Conservation (phyloP, 192 early-diverging fungal species). For the Obelidium mucronatum region DNA sequence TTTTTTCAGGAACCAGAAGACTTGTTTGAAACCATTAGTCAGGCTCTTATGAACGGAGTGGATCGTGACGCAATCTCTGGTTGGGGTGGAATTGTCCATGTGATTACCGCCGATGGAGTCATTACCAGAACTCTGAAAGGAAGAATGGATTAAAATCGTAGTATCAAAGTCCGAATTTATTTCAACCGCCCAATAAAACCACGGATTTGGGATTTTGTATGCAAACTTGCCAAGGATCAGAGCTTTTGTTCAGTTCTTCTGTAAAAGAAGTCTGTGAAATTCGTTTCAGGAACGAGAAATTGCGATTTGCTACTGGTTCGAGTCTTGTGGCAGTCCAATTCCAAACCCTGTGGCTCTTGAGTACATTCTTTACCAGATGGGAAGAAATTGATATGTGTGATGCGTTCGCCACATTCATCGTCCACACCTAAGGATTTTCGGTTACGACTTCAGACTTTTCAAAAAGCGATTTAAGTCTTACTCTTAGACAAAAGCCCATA, state of each 20-base stretch:
- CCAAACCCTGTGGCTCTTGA: not conserved
- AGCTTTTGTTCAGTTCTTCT: no score
- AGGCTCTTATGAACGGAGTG: constrained; percentile 91
- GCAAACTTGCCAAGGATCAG: no score
- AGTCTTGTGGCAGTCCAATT: not conserved
- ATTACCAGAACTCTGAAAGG: constrained; percentile 88
- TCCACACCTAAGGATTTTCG: not conserved
- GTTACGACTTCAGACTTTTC: no score
- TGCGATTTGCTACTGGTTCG: not conserved
- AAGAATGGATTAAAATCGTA: constrained; percentile 58
- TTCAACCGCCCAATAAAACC: no score
- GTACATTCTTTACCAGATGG: not conserved
- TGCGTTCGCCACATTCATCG: constrained; percentile 2
- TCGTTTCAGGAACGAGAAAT: not conserved
- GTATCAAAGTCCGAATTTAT: no score
- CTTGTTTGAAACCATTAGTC: constrained; percentile 96
- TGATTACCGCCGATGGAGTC: constrained; percentile 87
- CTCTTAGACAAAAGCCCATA: constrained; percentile 8
- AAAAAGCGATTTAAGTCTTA: no score
- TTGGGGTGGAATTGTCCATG: constrained; percentile 96
- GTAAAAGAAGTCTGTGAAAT: not conserved
- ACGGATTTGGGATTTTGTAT: no score
- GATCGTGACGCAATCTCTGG: constrained; percentile 94
- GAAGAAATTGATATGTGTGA: not conserved
- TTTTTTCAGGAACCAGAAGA: constrained; percentile 81